Evolutionary conservation across 768 basidiomycete species (phyloP).

Genomic region (Xanthoconium purpureum): DNA sequence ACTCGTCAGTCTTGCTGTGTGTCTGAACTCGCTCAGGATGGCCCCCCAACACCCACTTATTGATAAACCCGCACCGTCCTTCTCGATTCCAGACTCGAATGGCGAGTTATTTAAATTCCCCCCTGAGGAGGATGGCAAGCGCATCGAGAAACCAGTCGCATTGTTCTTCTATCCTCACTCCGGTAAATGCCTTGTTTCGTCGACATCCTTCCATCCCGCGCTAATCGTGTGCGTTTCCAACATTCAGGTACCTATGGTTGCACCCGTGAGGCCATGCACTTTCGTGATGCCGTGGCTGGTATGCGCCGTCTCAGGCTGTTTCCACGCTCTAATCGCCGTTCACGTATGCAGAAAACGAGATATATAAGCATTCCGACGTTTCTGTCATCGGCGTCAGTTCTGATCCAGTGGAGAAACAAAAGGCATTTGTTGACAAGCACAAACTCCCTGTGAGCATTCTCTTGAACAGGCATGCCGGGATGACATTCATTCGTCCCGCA

Average conservation of each 20-base stretch:
- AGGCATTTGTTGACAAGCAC: slow-evolving; percentile 68
- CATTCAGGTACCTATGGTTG: slow-evolving; percentile 66
- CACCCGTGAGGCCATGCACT: slow-evolving; percentile 78
- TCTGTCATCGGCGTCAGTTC: slow-evolving; percentile 72
- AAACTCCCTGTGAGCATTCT: slow-evolving; percentile 53
- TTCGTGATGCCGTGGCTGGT: slow-evolving; percentile 76
- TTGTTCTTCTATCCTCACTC: slow-evolving; percentile 80
- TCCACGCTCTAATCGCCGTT: background rate
- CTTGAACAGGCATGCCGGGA: background rate
- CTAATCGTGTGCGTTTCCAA: background rate
- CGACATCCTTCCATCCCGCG: background rate
- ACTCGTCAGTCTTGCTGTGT: background rate
- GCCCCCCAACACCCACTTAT: slow-evolving; percentile 48
- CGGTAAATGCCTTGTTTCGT: slow-evolving; percentile 39
- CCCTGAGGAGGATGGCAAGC: slow-evolving; percentile 47
- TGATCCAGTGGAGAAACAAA: slow-evolving; percentile 71
- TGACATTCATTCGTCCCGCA: slow-evolving; percentile 22
- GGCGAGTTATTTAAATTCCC: slow-evolving; percentile 59
- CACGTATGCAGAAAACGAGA: slow-evolving; percentile 50
- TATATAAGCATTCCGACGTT: slow-evolving; percentile 62
- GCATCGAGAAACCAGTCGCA: slow-evolving; percentile 49
- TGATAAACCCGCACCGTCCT: slow-evolving; percentile 60
- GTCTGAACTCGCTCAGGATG: slow-evolving; percentile 30
- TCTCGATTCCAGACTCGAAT: slow-evolving; percentile 63
- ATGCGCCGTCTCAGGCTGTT: slow-evolving; percentile 17